Conservation (phyloP, 345 rosid genomes). For the Pistacia vera region DNA sequence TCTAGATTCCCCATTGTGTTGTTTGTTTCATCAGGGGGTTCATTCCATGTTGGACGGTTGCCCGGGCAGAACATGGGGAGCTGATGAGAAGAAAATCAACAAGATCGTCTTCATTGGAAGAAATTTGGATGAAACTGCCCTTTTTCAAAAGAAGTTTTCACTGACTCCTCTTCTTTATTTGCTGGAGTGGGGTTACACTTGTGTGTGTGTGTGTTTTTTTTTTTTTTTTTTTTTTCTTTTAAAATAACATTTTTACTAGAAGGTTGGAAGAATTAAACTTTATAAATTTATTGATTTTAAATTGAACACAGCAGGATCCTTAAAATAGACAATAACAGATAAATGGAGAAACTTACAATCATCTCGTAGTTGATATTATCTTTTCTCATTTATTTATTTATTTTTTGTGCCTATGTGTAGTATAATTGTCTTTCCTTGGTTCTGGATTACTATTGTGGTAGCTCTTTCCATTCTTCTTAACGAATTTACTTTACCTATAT, state of each 20-base stretch:
- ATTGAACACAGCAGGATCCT: neutral
- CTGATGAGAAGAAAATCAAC: constrained; percentile 63
- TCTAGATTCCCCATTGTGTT: neutral
- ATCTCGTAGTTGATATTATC: neutral
- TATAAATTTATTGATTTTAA: neutral
- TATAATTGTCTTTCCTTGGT: neutral
- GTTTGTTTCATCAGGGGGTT: constrained; percentile 47
- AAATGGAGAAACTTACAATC: too few species aligned
- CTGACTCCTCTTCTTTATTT: too few species aligned
- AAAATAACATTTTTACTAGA: neutral
- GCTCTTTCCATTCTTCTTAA: neutral
- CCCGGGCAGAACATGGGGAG: constrained; percentile 59
- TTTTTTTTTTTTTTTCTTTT: too few species aligned
- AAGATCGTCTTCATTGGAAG: constrained; percentile 73
- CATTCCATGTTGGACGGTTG: constrained; percentile 65
- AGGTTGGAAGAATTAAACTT: neutral
- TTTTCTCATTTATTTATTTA: neutral
- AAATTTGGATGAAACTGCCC: constrained; percentile 57
- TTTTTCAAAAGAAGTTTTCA: too few species aligned
- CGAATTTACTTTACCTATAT: too few species aligned
- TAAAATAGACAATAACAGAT: too few species aligned
- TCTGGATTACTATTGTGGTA: neutral
- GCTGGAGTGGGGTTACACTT: too few species aligned
- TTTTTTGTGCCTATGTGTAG: neutral
- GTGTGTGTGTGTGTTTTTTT: too few species aligned